These are phyloP conservation scores for Trametes sanguinea DNA, from an alignment of 768 basidiomycete species.

Conservation along the genomic window DNA sequence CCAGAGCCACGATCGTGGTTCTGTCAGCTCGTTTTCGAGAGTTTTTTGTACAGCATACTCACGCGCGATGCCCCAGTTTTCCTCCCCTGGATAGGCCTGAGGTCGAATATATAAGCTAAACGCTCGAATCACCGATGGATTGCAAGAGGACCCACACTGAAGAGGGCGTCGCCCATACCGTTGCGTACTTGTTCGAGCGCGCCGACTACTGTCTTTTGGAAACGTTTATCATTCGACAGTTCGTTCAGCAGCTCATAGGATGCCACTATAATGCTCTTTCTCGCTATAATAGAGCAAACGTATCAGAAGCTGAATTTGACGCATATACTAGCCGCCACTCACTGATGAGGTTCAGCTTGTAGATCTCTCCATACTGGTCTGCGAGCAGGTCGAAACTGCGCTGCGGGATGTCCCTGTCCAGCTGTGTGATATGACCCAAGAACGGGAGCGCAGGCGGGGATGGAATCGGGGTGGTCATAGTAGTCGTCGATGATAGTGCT, in stretches of 20 bases:
- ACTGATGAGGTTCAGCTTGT: conserved; percentile 41
- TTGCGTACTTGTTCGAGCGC: conserved; percentile 39
- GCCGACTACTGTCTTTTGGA: conserved; percentile 41
- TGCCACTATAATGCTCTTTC: conserved; percentile 34
- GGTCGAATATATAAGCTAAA: neutral
- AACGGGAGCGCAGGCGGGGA: conserved; percentile 45
- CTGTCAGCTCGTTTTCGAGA: neutral
- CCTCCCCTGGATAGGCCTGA: conserved; percentile 42
- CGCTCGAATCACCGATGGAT: neutral
- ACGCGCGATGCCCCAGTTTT: conserved; percentile 51
- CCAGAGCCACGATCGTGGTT: neutral
- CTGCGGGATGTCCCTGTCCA: conserved; percentile 41
- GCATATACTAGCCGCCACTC: conserved; percentile 4
- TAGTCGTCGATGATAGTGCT: neutral
- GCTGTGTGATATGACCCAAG: conserved; percentile 41
- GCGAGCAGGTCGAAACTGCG: conserved; percentile 39
- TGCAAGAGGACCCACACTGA: conserved; percentile 34
- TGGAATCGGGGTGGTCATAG: conserved; percentile 43
- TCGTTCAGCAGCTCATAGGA: conserved; percentile 43
- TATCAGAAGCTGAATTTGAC: neutral
- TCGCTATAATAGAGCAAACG: conserved; percentile 23
- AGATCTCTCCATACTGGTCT: conserved; percentile 47
- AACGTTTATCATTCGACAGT: conserved; percentile 44
- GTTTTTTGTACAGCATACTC: conserved; percentile 14
- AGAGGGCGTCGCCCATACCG: conserved; percentile 44